A percentile compares a stretch with the other conserved stretches of the same genome.
Evolutionary conservation across 345 rosid species (phyloP).

Genomic region (Erodium maritimum): DNA sequence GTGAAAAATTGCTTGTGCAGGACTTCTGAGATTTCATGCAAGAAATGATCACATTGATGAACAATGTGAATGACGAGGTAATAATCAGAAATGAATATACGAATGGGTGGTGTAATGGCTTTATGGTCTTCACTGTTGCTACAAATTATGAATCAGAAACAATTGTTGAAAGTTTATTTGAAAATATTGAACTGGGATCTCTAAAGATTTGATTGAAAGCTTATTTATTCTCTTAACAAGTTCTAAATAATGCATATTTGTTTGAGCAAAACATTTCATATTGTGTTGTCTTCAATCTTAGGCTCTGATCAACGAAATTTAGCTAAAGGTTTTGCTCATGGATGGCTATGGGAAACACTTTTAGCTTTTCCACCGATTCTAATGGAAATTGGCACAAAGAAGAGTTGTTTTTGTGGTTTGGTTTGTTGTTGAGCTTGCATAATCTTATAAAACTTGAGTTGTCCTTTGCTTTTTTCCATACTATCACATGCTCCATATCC

Average conservation of each 20-base stretch:
- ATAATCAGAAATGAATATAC: too few species aligned
- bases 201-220: too few species aligned
- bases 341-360: constrained; percentile 94
- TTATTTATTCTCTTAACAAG: background rate
- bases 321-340: constrained; percentile 85
- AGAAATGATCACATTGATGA: constrained; percentile 91
- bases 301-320: constrained; percentile 92
- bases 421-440: too few species aligned
- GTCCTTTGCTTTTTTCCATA: too few species aligned
- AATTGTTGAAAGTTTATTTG: too few species aligned
- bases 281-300: constrained; percentile 14
- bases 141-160: too few species aligned
- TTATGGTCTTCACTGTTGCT: too few species aligned
- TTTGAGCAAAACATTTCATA: constrained; percentile 8
- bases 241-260: background rate
- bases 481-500: too few species aligned
- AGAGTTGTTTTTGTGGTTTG: constrained; percentile 13
- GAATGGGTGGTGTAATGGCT: too few species aligned
- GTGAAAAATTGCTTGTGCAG: constrained; percentile 23
- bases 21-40: constrained; percentile 77
- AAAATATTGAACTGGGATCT: too few species aligned
- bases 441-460: too few species aligned
- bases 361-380: constrained; percentile 96
- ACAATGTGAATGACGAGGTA: constrained; percentile 73
- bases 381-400: constrained; percentile 88